A percentile compares a stretch with the other conserved stretches of the same genome.
Evolutionary conservation across 2,329 filamentous ascomycete genomes (phyloP).

Genomic region (Pyricularia sp.): DNA sequence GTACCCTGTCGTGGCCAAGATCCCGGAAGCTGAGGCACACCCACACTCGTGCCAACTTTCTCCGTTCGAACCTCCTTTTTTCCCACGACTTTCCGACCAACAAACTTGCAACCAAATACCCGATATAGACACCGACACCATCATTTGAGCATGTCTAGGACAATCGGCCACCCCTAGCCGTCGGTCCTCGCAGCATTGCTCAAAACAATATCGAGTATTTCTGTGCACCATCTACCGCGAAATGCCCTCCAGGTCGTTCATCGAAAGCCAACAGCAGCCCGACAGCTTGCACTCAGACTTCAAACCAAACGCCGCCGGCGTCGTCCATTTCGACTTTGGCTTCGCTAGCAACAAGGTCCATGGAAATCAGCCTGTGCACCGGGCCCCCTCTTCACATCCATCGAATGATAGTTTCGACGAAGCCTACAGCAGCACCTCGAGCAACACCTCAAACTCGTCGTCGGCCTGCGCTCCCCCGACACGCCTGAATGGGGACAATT

Average conservation of each 20-base stretch:
- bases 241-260: neutral
- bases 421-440: slow-evolving; percentile 34
- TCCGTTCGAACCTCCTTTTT: neutral
- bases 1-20: slow-evolving; percentile 1
- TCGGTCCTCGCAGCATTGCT: neutral
- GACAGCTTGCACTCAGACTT: slow-evolving; percentile 28
- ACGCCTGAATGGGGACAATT: slow-evolving; percentile 28
- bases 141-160: slow-evolving; percentile 6
- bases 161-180: slow-evolving; percentile 2
- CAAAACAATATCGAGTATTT: slow-evolving; percentile 3
- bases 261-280: slow-evolving; percentile 8
- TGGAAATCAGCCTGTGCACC: slow-evolving; percentile 16
- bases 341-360: slow-evolving; percentile 21
- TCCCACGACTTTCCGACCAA: neutral
- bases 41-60: slow-evolving; percentile 5
- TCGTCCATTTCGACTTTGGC: slow-evolving; percentile 33
- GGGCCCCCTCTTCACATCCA: slow-evolving; percentile 22
- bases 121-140: neutral
- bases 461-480: neutral
- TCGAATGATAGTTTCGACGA: slow-evolving; percentile 46
- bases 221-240: neutral
- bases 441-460: slow-evolving; percentile 30
- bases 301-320: slow-evolving; percentile 27
- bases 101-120: neutral
- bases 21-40: neutral